Base-by-base conservation (phyloP, 768 basidiomycete species). In the Psilocybe cyanescens region DNA sequence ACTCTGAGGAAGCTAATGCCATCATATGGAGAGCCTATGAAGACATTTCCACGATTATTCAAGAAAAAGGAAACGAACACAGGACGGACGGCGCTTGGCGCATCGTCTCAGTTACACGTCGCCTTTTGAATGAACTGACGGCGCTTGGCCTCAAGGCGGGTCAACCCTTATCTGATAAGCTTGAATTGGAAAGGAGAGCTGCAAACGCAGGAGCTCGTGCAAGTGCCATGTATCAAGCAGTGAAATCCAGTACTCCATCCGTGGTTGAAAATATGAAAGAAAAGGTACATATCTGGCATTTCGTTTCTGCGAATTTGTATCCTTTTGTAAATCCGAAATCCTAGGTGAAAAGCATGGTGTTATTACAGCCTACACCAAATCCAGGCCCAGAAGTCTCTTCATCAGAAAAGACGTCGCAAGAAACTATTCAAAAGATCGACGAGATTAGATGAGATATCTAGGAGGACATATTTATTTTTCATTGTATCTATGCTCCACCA, bases 1-100 rank as follows among this genome's bases (percentile, higher is more conserved):
- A 83, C 50, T 63, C 72, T 3, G 75, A 78, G 28, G 80, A 83
- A 59, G 76, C 78, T 7, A 73, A 73, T 58, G 67, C 49, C 11
- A 76, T 82, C 60, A 70, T 79, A 14, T 55, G 62, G 6, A 68
- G 70, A 51, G 75, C 78, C 9, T 78, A 76, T 53, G 65, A 72
- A 14, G 78, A 82, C 35, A 66, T 83, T 19, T 58, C 57, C 8
- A 31, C 61, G 6, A 64, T 70, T 50, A 56, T 69, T 46, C 58
- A 58, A 48, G 59, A 66, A 33, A 64, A 58, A 19, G 57, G 58
- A 19, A 67, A 67, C 29, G 57, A 61, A 24, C 58, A 64, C 28
- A 58, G 55, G 50, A 57, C 58, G 8, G 46, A 52, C n/a, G 47
- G 51, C n/a, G 61, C 49, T 16, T 11, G 60, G 48, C 51, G 62